Base-by-base conservation (phyloP, 2,329 filamentous ascomycete genomes). In the Colletotrichum plurivorum region DNA sequence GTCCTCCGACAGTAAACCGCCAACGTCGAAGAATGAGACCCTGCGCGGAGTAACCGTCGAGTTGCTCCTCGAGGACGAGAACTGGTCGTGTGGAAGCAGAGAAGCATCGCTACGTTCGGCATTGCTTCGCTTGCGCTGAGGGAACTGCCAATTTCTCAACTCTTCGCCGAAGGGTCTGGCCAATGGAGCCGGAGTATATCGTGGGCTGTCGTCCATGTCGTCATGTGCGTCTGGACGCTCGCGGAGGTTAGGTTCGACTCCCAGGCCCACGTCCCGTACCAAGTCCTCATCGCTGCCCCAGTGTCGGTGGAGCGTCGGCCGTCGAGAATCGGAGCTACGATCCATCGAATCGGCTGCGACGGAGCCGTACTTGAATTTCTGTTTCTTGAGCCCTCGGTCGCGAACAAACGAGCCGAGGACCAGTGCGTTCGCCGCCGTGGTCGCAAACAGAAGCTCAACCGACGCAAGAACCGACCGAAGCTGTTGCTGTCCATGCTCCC, bases 231-330 rank as follows among this genome's bases (percentile, higher is more conserved):
- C 72, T 16, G 76, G 78, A 2, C 72, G 74, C 12, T 83, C 80
- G 39, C 86, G 84, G 18, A 90, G 76, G 63, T 87, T 83, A 1
- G 84, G 84, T 46, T 87, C 83, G 4, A 90, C 86, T 13, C 92
- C 88, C 46, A 95, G 89, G 8, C 95, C 95, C 4, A 97, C 76
- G 69, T 91, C 93, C 58, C 92, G 86, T 5, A 97, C 94, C 1
- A 98, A 87, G 77, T 98, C 94, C 76, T 97, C 94, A 74, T 98
- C 95, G 73, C 94, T 97, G 51, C 94, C 94, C 91, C 93, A 95
- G 64, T 93, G 89, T 57, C 89, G 88, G 69, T 90, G 82, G 52
- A 91, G 71, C 12, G 86, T 84, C 71, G 83, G 86, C 71, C 85
- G 83, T 70, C 79, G 82, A 18, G 80, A 75, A 49, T 70, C 76